These are phyloP conservation scores for Linnemannia hyalina DNA, from an alignment of 192 early-diverging fungal species.

Conservation along the genomic window DNA sequence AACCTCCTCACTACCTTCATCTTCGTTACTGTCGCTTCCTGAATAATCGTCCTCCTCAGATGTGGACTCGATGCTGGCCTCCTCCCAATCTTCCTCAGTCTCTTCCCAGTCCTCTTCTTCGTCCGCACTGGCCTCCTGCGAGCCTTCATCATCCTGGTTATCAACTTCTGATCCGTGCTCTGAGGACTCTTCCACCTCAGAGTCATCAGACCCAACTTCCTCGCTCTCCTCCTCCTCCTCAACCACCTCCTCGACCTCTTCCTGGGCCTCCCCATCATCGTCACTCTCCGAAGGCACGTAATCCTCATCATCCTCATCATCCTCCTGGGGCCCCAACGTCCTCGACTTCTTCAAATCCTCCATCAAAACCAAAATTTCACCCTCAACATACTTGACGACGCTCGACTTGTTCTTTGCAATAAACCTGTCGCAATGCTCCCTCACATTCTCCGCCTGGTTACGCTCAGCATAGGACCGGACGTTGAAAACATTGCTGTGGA, in stretches of 20 bases:
- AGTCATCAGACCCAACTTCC: background rate
- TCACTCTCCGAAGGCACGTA: background rate
- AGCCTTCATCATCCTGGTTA: background rate
- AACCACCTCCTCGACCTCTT: background rate
- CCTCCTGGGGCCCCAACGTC: background rate
- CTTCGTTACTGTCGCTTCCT: too few species aligned
- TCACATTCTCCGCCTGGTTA: background rate
- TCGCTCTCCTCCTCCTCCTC: background rate
- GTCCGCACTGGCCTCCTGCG: too few species aligned
- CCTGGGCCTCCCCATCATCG: background rate
- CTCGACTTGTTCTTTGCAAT: slow-evolving; percentile 1
- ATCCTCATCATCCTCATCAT: background rate
- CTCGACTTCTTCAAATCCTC: background rate
- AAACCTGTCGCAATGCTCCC: slow-evolving; percentile 20
- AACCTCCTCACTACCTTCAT: too few species aligned
- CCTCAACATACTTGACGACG: background rate
- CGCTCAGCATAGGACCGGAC: background rate
- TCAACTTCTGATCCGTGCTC: too few species aligned
- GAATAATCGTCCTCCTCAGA: too few species aligned
- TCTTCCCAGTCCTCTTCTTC: too few species aligned
- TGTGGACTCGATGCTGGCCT: too few species aligned
- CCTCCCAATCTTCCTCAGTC: too few species aligned
- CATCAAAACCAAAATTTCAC: background rate
- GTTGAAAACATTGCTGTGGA: slow-evolving; percentile 28
- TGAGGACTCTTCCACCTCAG: background rate